A percentile compares a stretch with the other conserved stretches of the same genome.
Conservation (phyloP, 441 rosid species). For the Geranium incanum region DNA sequence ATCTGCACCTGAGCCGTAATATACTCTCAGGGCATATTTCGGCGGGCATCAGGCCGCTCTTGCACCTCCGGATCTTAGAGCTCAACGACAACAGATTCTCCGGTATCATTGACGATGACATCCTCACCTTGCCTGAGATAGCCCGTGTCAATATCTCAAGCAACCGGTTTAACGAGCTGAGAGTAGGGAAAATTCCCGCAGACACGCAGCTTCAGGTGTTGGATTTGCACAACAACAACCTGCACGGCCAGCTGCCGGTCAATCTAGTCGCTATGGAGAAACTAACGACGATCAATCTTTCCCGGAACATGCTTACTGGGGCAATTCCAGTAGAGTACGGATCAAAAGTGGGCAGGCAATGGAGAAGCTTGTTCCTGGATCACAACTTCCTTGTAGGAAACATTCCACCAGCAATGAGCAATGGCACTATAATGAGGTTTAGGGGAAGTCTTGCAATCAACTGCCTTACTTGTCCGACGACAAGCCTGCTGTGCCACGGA, state of each 20-base stretch:
- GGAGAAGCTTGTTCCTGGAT: conserved; percentile 45
- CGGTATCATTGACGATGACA: conserved; percentile 25
- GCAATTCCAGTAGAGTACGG: conserved; percentile 38
- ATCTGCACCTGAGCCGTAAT: conserved; percentile 33
- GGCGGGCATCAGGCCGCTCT: conserved; percentile 21
- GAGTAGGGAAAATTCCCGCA: conserved; percentile 15
- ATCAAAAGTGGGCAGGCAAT: conserved; percentile 31
- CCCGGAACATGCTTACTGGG: conserved; percentile 36
- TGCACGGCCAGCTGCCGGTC: conserved; percentile 42
- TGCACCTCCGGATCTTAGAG: conserved; percentile 32
- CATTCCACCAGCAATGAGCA: conserved; percentile 34
- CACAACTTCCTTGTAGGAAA: conserved; percentile 43
- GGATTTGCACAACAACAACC: conserved; percentile 39
- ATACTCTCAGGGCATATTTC: conserved; percentile 39
- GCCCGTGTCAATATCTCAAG: conserved; percentile 24
- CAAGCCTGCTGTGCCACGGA: conserved; percentile 35
- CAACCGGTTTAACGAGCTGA: conserved; percentile 24
- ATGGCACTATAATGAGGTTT: conserved; percentile 15
- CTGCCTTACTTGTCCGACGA: conserved; percentile 34
- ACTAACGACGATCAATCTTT: conserved; percentile 34
- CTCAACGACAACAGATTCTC: conserved; percentile 47
- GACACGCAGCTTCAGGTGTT: conserved; percentile 34
- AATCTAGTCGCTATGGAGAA: conserved; percentile 31
- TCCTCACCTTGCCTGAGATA: conserved; percentile 25
- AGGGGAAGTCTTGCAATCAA: conserved; percentile 49